Base-by-base conservation (phyloP, 1,284 basidiomycete genomes). In the Ceraceosorus guamensis region DNA sequence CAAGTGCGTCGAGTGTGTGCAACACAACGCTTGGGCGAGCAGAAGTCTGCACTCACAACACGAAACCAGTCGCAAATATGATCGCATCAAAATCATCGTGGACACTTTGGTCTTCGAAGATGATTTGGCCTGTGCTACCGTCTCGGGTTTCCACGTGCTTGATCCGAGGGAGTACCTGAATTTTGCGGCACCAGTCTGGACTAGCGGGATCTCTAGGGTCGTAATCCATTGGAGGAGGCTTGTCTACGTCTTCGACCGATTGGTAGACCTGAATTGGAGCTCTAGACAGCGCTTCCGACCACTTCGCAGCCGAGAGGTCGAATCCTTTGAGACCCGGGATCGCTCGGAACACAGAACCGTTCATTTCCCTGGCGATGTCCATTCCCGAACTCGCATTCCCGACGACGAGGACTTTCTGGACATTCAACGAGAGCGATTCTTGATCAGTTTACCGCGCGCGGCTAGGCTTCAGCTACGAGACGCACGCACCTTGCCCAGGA, bases 351-450 rank as follows among this genome's bases (percentile, higher is more conserved):
- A 68, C 31, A 30, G 69, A 67, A 8, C 73, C 73, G 8, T 46
- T 48, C 0, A 82, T 65, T 54, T 81, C 79, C n/a, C 81, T 73
- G 0, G 79, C 77, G 31, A 82, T 78, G 59, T 82, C 81, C 14
- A 79, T 79, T 0, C 81, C 81, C 0, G 79, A 80, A 4, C 78
- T 78, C n/a, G 76, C 77, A 33, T 79, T 80, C 5, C 81, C 81
- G 6, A 82, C 78, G 0, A 82, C 79, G 24, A 82, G 70, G 5
- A 82, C 77, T 1, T 67, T 78, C 66, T 78, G 24, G 33, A 46
- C 33, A n/a, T n/a, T n/a, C n/a, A n/a, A n/a, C n/a, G n/a, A n/a
- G n/a, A n/a, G n/a, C n/a, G n/a, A n/a, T n/a, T 8, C 37, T 8
- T 8, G 37, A n/a, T 41, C 37, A 41, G 37, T 41, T 8, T 41